phyloP scores from a whole-genome alignment of 345 rosid genomes.

The Dipteronia dyeriana region DNA sequence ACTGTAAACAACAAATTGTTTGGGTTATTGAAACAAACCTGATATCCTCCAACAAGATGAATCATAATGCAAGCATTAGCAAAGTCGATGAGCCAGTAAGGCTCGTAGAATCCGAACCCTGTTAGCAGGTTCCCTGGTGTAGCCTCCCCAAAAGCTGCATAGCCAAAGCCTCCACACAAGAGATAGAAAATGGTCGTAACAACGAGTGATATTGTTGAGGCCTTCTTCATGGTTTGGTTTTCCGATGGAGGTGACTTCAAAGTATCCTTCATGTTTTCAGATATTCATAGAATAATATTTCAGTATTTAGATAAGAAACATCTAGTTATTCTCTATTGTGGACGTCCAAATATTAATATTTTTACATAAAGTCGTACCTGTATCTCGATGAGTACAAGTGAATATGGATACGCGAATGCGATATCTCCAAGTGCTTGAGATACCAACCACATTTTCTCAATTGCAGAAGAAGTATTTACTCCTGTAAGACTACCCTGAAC shows the following conservation, averaged over 20 bases:
- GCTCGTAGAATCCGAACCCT: slow-evolving; percentile 53
- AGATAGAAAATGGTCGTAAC: slow-evolving; percentile 45
- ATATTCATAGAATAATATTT: neutral
- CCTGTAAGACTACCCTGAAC: slow-evolving; percentile 39
- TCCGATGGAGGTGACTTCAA: slow-evolving; percentile 51
- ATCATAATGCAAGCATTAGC: slow-evolving; percentile 51
- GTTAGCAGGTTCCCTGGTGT: slow-evolving; percentile 59
- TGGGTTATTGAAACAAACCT: slow-evolving; percentile 25
- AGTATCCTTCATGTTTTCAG: slow-evolving; percentile 40
- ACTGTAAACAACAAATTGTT: no score
- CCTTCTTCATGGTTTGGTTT: slow-evolving; percentile 48
- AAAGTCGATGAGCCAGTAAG: slow-evolving; percentile 53
- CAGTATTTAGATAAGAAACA: no score
- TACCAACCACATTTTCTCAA: slow-evolving; percentile 37
- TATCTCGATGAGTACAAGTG: slow-evolving; percentile 40
- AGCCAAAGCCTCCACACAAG: slow-evolving; percentile 47
- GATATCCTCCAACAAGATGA: slow-evolving; percentile 57
- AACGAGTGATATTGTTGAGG: slow-evolving; percentile 32
- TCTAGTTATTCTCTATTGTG: neutral
- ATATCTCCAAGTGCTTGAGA: slow-evolving; percentile 51
- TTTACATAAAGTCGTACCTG: slow-evolving; percentile 28
- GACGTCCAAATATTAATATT: no score
- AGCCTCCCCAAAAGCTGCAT: slow-evolving; percentile 53
- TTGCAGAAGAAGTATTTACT: slow-evolving; percentile 24
- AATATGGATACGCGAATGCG: slow-evolving; percentile 47